Conservation (phyloP, 352 stramenopile species). For the Phytophthora pinifolia region DNA sequence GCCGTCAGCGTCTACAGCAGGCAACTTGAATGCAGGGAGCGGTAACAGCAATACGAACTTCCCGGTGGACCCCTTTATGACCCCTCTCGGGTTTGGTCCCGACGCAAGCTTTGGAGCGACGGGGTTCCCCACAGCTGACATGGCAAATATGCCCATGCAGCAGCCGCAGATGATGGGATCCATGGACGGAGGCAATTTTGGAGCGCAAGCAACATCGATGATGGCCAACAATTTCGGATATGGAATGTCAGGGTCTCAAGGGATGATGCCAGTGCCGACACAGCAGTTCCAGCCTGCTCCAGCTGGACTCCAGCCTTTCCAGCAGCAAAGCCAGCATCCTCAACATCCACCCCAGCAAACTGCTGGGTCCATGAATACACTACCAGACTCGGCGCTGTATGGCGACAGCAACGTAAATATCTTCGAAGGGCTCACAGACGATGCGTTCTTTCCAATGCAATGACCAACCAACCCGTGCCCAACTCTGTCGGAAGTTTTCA, state of each 20-base stretch:
- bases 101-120: constrained; percentile 35
- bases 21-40: constrained; percentile 15
- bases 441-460: constrained; percentile 77
- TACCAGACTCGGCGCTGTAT: constrained; percentile 37
- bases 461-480: constrained; percentile 25
- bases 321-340: constrained; percentile 29
- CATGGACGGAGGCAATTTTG: constrained; percentile 46
- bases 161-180: constrained; percentile 50
- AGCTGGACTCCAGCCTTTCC: constrained; percentile 25
- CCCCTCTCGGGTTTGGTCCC: constrained; percentile 38
- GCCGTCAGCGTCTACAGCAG: constrained; percentile 21
- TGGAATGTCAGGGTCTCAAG: constrained; percentile 26
- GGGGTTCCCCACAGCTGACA: constrained; percentile 40
- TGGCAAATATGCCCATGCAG: constrained; percentile 41
- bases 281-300: constrained; percentile 30
- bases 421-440: constrained; percentile 75
- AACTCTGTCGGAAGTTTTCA: constrained; percentile 28
- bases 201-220: constrained; percentile 28
- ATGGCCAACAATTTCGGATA: constrained; percentile 51
- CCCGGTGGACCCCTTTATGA: constrained; percentile 68
- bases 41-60: constrained; percentile 36
- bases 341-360: constrained; percentile 27
- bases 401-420: constrained; percentile 61
- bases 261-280: constrained; percentile 28
- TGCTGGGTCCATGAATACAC: constrained; percentile 21